Evolutionary conservation across 2,329 filamentous ascomycete species (phyloP).

Genomic region (Phyllosticta citriasiana): DNA sequence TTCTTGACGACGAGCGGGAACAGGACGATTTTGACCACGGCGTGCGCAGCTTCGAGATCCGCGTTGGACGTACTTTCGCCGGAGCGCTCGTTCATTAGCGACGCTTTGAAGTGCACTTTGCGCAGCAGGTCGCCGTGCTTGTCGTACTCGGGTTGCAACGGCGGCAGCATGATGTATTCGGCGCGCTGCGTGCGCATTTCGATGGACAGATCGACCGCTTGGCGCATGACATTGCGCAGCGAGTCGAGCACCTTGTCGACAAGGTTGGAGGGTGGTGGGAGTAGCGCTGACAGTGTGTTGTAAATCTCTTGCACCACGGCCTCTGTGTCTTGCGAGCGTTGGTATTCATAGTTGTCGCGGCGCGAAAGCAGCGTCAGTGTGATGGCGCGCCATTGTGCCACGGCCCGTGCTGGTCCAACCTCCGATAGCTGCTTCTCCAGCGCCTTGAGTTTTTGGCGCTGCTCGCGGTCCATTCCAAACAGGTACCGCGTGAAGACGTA

Average conservation of each 20-base stretch:
- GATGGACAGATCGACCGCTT: constrained; percentile 82
- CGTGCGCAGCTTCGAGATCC: constrained; percentile 64
- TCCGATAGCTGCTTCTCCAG: constrained; percentile 87
- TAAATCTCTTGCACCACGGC: constrained; percentile 91
- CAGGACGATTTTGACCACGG: constrained; percentile 80
- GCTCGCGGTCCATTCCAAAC: constrained; percentile 96
- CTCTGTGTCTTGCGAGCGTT: constrained; percentile 84
- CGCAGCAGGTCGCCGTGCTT: constrained; percentile 80
- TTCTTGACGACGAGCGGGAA: constrained; percentile 97
- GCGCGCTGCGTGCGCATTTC: constrained; percentile 96
- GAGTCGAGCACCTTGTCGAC: constrained; percentile 74
- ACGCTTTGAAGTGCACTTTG: constrained; percentile 83
- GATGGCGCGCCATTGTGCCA: constrained; percentile 93
- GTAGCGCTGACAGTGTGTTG: constrained; percentile 68
- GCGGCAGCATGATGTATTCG: constrained; percentile 97
- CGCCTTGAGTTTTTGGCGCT: constrained; percentile 92
- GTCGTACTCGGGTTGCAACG: constrained; percentile 89
- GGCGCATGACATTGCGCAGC: constrained; percentile 74
- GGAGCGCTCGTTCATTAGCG: constrained; percentile 88
- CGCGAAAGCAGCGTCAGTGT: constrained; percentile 82
- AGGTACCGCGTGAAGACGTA: constrained; percentile 96
- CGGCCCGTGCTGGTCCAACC: constrained; percentile 64
- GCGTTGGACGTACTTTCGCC: constrained; percentile 63
- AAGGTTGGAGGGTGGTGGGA: constrained; percentile 75
- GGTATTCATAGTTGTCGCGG: constrained; percentile 66